A percentile compares a stretch with the other conserved stretches of the same genome.
These are phyloP conservation scores for Saturnispora mendoncae DNA, from an alignment of 805 yeast genomes.

Conservation along the genomic window DNA sequence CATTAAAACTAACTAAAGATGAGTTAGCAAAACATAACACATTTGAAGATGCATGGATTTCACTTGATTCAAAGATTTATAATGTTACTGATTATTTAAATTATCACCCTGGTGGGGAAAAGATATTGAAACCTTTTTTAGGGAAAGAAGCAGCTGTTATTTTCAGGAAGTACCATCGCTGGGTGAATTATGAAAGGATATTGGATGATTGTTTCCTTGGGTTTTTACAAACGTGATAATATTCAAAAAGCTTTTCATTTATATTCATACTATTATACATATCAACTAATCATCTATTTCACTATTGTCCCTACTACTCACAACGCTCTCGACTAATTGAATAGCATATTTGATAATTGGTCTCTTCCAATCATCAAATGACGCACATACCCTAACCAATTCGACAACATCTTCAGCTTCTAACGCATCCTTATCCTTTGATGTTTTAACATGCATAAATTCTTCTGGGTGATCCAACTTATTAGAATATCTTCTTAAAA, in stretches of 20 bases:
- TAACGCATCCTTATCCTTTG: constrained; percentile 5
- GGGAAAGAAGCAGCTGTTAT: constrained; percentile 75
- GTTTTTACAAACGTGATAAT: constrained; percentile 15
- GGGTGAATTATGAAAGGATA: constrained; percentile 82
- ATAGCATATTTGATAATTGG: constrained; percentile 19
- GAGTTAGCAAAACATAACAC: constrained; percentile 45
- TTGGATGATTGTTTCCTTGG: constrained; percentile 76
- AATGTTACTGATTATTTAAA: constrained; percentile 75
- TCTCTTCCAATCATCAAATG: constrained; percentile 19
- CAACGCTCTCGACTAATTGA: constrained; percentile 12
- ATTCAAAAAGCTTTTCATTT: background rate
- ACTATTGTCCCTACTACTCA: constrained; percentile 4
- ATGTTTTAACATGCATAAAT: constrained; percentile 5
- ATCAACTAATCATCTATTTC: background rate
- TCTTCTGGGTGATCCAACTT: constrained; percentile 17
- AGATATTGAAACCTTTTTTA: constrained; percentile 67
- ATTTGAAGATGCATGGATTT: constrained; percentile 77
- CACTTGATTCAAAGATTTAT: constrained; percentile 70
- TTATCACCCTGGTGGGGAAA: constrained; percentile 91
- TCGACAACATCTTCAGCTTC: constrained; percentile 17
- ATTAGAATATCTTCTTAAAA: constrained; percentile 23
- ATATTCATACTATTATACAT: background rate
- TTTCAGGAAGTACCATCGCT: constrained; percentile 58
- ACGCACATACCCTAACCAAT: constrained; percentile 22
- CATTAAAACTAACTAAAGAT: constrained; percentile 45